These are phyloP conservation scores for Aristolochia californica DNA, from an alignment of 164 flowering plant species.

Conservation along the genomic window DNA sequence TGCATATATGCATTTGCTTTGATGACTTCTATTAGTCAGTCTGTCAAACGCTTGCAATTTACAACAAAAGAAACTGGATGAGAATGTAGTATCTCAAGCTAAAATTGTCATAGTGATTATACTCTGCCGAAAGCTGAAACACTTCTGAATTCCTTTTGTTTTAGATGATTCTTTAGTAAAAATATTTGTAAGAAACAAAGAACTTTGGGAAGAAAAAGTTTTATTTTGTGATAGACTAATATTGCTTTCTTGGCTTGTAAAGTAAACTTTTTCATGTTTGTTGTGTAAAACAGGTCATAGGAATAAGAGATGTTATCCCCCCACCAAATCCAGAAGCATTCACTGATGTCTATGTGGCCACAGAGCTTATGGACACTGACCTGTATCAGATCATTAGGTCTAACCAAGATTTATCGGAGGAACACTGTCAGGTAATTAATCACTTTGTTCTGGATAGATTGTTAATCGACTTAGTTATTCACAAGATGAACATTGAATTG, in stretches of 20 bases:
- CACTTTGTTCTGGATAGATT: no score
- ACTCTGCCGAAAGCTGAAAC: no score
- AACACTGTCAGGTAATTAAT: slow-evolving; percentile 72
- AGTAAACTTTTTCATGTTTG: no score
- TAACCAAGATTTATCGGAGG: slow-evolving; percentile 79
- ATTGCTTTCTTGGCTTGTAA: neutral
- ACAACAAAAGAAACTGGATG: no score
- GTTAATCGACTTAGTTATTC: neutral
- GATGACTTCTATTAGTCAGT: no score
- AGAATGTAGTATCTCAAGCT: no score
- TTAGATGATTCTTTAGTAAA: no score
- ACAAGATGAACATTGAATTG: neutral
- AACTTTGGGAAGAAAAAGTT: neutral
- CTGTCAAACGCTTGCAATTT: no score
- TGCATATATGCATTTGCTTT: no score
- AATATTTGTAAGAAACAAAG: no score
- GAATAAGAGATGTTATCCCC: slow-evolving; percentile 75
- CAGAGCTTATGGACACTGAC: slow-evolving; percentile 96
- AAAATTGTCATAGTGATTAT: no score
- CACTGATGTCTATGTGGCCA: slow-evolving; percentile 73
- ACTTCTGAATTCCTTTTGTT: no score
- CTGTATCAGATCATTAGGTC: slow-evolving; percentile 92
- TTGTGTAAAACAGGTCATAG: slow-evolving; percentile 45
- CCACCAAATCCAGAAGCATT: slow-evolving; percentile 75
- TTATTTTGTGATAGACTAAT: neutral